Evolutionary conservation across 2,329 filamentous ascomycete species (phyloP).

Genomic region (Microdochium nivale): DNA sequence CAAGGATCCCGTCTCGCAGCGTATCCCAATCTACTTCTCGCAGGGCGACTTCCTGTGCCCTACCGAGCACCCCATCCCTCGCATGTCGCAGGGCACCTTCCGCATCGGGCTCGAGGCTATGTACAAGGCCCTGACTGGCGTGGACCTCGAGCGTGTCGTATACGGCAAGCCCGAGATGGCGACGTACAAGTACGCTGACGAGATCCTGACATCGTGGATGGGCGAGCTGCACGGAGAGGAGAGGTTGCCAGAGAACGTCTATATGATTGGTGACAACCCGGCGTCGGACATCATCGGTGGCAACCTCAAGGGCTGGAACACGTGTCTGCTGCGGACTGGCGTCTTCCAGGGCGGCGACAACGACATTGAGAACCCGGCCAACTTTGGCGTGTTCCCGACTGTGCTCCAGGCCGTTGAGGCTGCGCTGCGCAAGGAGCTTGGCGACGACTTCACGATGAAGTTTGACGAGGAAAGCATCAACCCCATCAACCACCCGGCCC

Average conservation of each 20-base stretch:
- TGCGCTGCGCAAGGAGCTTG: conserved; percentile 60
- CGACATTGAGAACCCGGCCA: conserved; percentile 68
- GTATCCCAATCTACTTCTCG: conserved; percentile 64
- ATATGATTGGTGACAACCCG: conserved; percentile 72
- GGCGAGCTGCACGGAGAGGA: conserved; percentile 66
- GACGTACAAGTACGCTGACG: conserved; percentile 73
- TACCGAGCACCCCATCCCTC: conserved; percentile 54
- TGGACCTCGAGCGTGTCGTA: conserved; percentile 65
- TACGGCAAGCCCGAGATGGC: conserved; percentile 69
- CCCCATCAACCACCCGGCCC: conserved; percentile 48
- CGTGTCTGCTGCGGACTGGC: conserved; percentile 67
- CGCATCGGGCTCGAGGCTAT: conserved; percentile 66
- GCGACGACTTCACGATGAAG: conserved; percentile 65
- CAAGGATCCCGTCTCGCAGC: conserved; percentile 54
- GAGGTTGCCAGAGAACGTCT: conserved; percentile 58
- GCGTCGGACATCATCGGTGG: conserved; percentile 67
- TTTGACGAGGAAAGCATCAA: conserved; percentile 61
- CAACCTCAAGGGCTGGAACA: conserved; percentile 79
- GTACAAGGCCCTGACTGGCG: conserved; percentile 62
- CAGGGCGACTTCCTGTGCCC: conserved; percentile 45
- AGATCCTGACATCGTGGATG: conserved; percentile 68
- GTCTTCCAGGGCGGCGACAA: conserved; percentile 72
- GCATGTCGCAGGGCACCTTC: conserved; percentile 70
- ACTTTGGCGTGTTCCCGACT: conserved; percentile 67
- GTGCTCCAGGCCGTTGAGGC: conserved; percentile 63